A percentile compares a stretch with the other conserved stretches of the same genome.
Conservation (phyloP, 164 flowering plant genomes). For the Hamamelis virginiana region DNA sequence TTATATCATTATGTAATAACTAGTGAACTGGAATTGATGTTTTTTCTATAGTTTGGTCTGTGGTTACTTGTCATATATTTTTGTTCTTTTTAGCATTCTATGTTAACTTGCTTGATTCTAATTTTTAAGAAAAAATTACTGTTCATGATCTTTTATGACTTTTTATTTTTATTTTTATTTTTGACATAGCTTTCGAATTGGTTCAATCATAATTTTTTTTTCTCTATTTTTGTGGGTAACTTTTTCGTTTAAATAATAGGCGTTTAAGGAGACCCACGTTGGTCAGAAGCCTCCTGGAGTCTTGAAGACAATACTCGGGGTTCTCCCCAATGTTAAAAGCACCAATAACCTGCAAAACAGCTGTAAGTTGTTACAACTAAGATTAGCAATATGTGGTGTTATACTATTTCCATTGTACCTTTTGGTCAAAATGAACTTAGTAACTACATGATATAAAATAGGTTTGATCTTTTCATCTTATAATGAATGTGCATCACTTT, state of each 20-base stretch:
- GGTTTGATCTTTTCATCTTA: too few species aligned
- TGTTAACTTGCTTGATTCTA: too few species aligned
- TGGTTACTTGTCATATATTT: not conserved
- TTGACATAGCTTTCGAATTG: too few species aligned
- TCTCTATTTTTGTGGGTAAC: not conserved
- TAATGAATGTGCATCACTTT: too few species aligned
- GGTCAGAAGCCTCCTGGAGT: constrained; percentile 88
- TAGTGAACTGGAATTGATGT: too few species aligned
- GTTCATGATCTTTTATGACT: not conserved
- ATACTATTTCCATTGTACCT: too few species aligned
- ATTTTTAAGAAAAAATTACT: not conserved
- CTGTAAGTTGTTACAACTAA: constrained; percentile 53
- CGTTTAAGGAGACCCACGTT: constrained; percentile 61
- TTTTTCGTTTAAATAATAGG: constrained; percentile 35
- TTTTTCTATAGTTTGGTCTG: not conserved
- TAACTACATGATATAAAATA: too few species aligned
- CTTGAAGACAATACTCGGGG: constrained; percentile 67
- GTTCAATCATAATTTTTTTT: not conserved
- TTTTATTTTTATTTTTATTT: not conserved
- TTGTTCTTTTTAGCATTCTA: not conserved
- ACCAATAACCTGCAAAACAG: constrained; percentile 38
- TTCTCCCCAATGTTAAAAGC: constrained; percentile 49
- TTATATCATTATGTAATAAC: too few species aligned
- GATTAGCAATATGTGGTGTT: too few species aligned
- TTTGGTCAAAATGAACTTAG: too few species aligned